Evolutionary conservation across 441 rosid species (phyloP), one percentile per base, ranked within the genome.

Genomic region (Isatis lusitanica): DNA sequence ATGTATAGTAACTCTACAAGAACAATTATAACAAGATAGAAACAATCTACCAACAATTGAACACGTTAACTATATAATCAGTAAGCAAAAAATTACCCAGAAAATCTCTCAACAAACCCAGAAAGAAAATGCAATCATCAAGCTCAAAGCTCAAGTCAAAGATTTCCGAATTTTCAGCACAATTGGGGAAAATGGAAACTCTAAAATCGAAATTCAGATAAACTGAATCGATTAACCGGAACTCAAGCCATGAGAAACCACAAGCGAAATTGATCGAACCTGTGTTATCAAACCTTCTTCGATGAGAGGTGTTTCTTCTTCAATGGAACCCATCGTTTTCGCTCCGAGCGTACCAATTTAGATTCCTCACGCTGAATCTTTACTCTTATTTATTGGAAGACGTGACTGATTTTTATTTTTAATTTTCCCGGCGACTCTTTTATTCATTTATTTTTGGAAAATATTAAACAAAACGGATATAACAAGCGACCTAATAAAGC

Each of bases 311-410:
- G 46, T 68, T 21, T 78, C 78, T 72, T 75, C 84, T 38, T 75
- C 82, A 3, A 69, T 43, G n/a, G 84, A 81, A 15, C 82, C 78
- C 78, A 81, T 78, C 71, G 69, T 51, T 40, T 38, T 58, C 30
- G 62, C 35, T 47, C 18, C 28, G 58, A 28, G 55, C 38, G 4
- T 40, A 67, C 28, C 28, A 58, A 58, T 67, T 67, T 60, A 59
- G 73, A 74, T 50, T 74, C 77, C 67, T 16, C 12, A 55, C 64
- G 60, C 36, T 26, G 30, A 73, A 44, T 48, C 28, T 21, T 16
- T 6, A 31, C 40, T 60, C 5, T 39, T 62, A 40, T 61, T 10
- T 4, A 50, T 30, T 3, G 44, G 36, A 63, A 71, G 68, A 61
- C 70, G 76, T 72, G 63, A 72, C 28, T 12, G 9, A 16, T 30